Evolutionary conservation across 129 eudicot genomes (phyloP).

Genomic region (Mikania micrantha): DNA sequence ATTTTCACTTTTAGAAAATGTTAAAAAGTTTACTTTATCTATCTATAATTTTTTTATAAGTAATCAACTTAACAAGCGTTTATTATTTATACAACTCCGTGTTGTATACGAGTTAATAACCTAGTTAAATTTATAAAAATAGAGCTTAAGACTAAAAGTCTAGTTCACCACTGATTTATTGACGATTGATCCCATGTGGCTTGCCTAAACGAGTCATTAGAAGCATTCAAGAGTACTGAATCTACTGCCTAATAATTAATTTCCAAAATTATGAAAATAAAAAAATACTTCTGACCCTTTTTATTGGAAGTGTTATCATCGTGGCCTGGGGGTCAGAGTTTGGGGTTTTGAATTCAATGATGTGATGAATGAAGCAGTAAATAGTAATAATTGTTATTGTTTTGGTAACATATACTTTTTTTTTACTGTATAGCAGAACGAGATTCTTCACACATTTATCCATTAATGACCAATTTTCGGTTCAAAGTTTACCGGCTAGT

Average conservation of each 20-base stretch:
- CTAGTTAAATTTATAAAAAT: neutral
- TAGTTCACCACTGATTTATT: neutral
- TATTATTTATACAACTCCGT: no score
- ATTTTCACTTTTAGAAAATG: no score
- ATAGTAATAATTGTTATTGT: conserved; percentile 1
- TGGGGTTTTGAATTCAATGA: conserved; percentile 6
- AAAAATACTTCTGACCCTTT: neutral
- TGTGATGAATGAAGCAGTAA: conserved; percentile 8
- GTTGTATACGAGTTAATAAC: no score
- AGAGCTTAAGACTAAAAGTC: neutral
- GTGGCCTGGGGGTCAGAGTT: neutral
- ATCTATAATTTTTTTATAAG: no score
- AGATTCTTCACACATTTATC: conserved; percentile 9
- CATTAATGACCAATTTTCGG: no score
- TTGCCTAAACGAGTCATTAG: neutral
- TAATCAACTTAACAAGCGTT: no score
- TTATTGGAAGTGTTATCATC: neutral
- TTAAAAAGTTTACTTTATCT: no score
- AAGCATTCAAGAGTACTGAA: conserved; percentile 6
- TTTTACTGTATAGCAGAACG: neutral
- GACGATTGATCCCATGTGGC: conserved; percentile 3
- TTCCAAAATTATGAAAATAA: neutral
- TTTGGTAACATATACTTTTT: neutral
- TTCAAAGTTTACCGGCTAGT: neutral
- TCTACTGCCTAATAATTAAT: neutral